Conservation (phyloP, 1,284 basidiomycete genomes). For the Cryptococcus sp. region DNA sequence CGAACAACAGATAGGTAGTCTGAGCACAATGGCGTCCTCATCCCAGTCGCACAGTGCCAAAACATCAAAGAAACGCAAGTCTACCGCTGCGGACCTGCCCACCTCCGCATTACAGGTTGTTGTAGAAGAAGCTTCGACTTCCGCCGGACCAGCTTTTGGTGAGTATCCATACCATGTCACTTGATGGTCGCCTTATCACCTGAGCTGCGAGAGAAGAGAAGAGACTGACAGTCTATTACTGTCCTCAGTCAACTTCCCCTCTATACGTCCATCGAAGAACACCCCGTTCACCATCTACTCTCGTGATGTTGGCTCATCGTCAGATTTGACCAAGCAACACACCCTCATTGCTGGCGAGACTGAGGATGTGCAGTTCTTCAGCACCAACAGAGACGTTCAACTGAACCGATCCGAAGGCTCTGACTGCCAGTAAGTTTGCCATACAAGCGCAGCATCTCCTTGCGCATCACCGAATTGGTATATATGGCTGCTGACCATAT, state of each 20-base stretch:
- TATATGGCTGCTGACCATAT: too few relatives aligned
- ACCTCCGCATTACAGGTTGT: slow-evolving; percentile 19
- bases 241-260: slow-evolving; percentile 69
- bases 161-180: slow-evolving; percentile 41
- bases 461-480: too few relatives aligned
- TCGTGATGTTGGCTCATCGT: slow-evolving; percentile 43
- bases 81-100: slow-evolving; percentile 18
- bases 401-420: slow-evolving; percentile 56
- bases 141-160: slow-evolving; percentile 73
- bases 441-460: background rate
- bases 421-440: slow-evolving; percentile 37
- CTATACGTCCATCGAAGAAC: slow-evolving; percentile 62
- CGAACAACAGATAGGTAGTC: too few relatives aligned
- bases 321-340: slow-evolving; percentile 56
- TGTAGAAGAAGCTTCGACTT: slow-evolving; percentile 52
- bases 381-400: slow-evolving; percentile 55
- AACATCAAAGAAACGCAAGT: slow-evolving; percentile 43
- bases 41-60: slow-evolving; percentile 13
- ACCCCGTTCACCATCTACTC: slow-evolving; percentile 69
- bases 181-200: background rate
- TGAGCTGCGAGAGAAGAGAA: background rate
- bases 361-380: slow-evolving; percentile 64
- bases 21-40: slow-evolving; percentile 14
- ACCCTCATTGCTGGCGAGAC: slow-evolving; percentile 70
- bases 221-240: too few relatives aligned